Evolutionary conservation across 805 yeast species (phyloP).

Genomic region (Candida broadrunensis): DNA sequence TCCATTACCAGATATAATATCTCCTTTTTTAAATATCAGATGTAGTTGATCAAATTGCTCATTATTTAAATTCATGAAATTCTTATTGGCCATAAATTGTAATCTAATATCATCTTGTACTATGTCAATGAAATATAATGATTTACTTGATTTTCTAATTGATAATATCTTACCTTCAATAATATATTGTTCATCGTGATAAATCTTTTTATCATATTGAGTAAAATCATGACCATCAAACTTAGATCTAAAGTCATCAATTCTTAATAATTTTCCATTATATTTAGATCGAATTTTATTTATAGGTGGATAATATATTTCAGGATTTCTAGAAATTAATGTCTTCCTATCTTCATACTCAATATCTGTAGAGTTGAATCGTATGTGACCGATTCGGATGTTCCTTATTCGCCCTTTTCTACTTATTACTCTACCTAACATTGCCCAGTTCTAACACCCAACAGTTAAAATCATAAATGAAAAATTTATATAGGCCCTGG

Average conservation of each 20-base stretch:
- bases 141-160: slow-evolving; percentile 65
- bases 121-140: slow-evolving; percentile 66
- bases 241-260: slow-evolving; percentile 4
- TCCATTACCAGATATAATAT: slow-evolving; percentile 65
- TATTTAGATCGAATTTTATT: slow-evolving; percentile 5
- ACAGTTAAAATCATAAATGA: too few species aligned
- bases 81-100: slow-evolving; percentile 62
- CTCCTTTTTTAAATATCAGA: slow-evolving; percentile 62
- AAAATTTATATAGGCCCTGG: too few species aligned
- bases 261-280: not conserved
- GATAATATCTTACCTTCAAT: slow-evolving; percentile 56
- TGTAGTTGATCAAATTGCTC: slow-evolving; percentile 43
- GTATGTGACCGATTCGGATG: too few species aligned
- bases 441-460: too few species aligned
- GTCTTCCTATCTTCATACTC: slow-evolving; percentile 7
- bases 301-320: slow-evolving; percentile 10
- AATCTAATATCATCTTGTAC: slow-evolving; percentile 55
- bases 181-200: slow-evolving; percentile 2
- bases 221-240: slow-evolving; percentile 8
- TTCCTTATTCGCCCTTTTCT: too few species aligned
- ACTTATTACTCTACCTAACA: too few species aligned
- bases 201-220: slow-evolving; percentile 6
- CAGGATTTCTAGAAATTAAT: slow-evolving; percentile 2
- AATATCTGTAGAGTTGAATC: not conserved
- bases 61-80: slow-evolving; percentile 30